These are phyloP conservation scores for Calcarisporium arbuscula DNA, from an alignment of 2,329 filamentous ascomycete genomes.

Conservation along the genomic window DNA sequence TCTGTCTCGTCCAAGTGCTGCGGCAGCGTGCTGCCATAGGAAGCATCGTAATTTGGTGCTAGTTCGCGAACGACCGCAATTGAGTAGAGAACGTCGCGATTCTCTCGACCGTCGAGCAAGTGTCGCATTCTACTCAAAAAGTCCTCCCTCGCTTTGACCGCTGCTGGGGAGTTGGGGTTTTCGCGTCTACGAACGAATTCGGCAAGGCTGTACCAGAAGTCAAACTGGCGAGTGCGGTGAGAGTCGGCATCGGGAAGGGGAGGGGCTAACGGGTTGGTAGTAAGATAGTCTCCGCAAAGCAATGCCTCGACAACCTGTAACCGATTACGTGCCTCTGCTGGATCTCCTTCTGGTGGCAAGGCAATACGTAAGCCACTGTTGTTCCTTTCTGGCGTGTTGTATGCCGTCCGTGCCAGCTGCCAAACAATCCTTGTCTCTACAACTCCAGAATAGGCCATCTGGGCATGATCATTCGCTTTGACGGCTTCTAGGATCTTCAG, in stretches of 20 bases:
- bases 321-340: constrained; percentile 59
- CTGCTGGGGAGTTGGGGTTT: constrained; percentile 38
- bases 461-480: constrained; percentile 41
- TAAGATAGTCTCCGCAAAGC: constrained; percentile 63
- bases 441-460: constrained; percentile 47
- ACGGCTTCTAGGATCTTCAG: constrained; percentile 48
- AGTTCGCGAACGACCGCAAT: constrained; percentile 75
- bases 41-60: constrained; percentile 57
- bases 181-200: constrained; percentile 57
- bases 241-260: constrained; percentile 45
- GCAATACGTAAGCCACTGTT: constrained; percentile 24
- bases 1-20: constrained; percentile 61
- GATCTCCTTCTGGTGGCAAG: constrained; percentile 50
- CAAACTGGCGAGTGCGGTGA: constrained; percentile 55
- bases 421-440: constrained; percentile 56
- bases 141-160: constrained; percentile 53
- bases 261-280: constrained; percentile 47
- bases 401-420: constrained; percentile 48
- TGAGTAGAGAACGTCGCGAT: constrained; percentile 85
- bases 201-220: constrained; percentile 78
- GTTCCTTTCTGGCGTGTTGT: constrained; percentile 28
- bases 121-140: constrained; percentile 59
- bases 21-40: constrained; percentile 49
- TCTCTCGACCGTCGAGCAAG: constrained; percentile 74
- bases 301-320: constrained; percentile 72